Base-by-base conservation (phyloP, 2,329 filamentous ascomycete species). In the Fusarium equiseti region DNA sequence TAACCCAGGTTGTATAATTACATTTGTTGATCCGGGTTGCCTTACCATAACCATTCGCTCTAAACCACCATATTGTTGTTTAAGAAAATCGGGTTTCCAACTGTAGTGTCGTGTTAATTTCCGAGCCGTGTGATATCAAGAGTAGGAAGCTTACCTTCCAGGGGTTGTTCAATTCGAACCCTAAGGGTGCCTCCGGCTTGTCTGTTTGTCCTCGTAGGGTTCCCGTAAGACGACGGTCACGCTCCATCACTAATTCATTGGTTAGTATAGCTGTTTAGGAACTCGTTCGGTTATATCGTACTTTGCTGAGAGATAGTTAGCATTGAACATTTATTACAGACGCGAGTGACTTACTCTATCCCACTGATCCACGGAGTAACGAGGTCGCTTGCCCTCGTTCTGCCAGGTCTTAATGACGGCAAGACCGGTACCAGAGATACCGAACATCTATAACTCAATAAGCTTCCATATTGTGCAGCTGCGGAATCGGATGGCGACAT, bases 281-380 rank as follows among this genome's bases (percentile, higher is more conserved):
- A n/a, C 29, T 43, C 6, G 26, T 24, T 45, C 49, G 16, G n/a
- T 11, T 20, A 18, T 22, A 22, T 72, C 80, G 62, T 85, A 88
- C 86, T 89, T 87, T 89, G 86, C 86, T 89, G 70, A 63, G 46
- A 53, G 49, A 52, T n/a, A 46, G 70, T 81, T 77, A 83, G 80
- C 65, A 70, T 61, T n/a, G 16, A 4, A 49, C 35, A 26, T 54
- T 42, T 27, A 32, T 29, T 15, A 35, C 24, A 35, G 26, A 29
- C 45, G 44, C 32, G 31, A 16, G 53, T 44, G 48, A 78, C 84
- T 71, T 79, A 90, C 88, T 80, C 79, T 87, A 73, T 90, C 89
- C 89, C 89, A 91, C 75, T 87, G 84, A 75, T 90, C 89, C 60
- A 90, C 66, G 10, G 86, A 88, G 77, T 87, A 88, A 71, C 89